Evolutionary conservation across 2,329 filamentous ascomycete species (phyloP).

Genomic region (Aspergillus chevalieri): DNA sequence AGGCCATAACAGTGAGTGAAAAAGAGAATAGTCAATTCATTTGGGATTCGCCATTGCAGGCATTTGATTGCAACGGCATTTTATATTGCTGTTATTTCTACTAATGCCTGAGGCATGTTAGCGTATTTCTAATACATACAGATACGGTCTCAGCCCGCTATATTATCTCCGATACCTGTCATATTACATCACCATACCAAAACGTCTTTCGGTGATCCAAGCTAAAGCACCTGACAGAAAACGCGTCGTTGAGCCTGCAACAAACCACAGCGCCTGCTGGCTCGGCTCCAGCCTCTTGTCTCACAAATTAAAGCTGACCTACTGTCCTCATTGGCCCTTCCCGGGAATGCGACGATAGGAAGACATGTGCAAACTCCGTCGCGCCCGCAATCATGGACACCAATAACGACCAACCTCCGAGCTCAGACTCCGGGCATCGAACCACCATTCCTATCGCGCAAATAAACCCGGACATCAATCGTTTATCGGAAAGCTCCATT

Average conservation of each 20-base stretch:
- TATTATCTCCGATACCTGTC: too few species aligned
- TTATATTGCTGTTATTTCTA: too few species aligned
- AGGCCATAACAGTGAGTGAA: too few species aligned
- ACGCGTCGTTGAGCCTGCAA: too few species aligned
- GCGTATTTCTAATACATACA: too few species aligned
- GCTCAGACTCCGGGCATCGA: conserved; percentile 17
- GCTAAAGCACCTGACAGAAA: background rate
- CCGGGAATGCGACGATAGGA: conserved; percentile 5
- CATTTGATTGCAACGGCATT: too few species aligned
- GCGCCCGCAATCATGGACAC: conserved; percentile 25
- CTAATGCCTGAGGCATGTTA: too few species aligned
- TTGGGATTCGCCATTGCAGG: too few species aligned
- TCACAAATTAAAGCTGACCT: background rate
- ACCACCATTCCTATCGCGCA: conserved; percentile 34
- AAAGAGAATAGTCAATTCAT: too few species aligned
- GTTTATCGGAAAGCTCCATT: conserved; percentile 37
- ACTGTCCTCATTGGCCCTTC: background rate
- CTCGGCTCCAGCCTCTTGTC: background rate
- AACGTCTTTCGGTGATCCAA: background rate
- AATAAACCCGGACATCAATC: conserved; percentile 31
- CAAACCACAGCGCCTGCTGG: background rate
- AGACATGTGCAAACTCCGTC: conserved; percentile 8
- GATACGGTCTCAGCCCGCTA: too few species aligned
- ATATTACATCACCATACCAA: too few species aligned
- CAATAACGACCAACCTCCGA: conserved; percentile 14